Base-by-base conservation (phyloP, 768 basidiomycete genomes). In the Hebeloma cylindrosporum region DNA sequence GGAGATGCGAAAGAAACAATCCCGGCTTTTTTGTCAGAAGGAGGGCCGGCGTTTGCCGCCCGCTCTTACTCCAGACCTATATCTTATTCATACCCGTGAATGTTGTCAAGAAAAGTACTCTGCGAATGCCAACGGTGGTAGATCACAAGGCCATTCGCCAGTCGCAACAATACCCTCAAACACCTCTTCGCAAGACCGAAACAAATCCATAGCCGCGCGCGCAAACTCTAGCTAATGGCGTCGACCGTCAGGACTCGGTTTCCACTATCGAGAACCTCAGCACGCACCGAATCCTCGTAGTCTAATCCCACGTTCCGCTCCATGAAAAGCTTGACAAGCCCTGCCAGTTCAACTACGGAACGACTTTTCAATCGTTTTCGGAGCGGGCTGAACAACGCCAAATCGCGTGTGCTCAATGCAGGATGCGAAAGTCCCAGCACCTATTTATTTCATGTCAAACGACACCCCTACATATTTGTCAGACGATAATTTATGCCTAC, bases 121-220 rank as follows among this genome's bases (percentile, higher is more conserved):
- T 33, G 60, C 58, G 53, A 61, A 67, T 22, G 47, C 45, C 9
- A 53, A 41, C 13, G 72, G 72, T 6, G 71, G 72, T 10, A 73
- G 62, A 36, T 74, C 69, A 50, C 74, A 77, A 7, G 79, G 79
- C 79, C 79, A 80, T 14, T 62, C 64, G 10, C 76, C 73, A 6
- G 67, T 59, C 22, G 59, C 47, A 10, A 80, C 62, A 5, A 69
- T 57, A 7, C 52, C 61, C 52, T 82, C 79, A 64, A 79, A 80
- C 14, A 65, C 48, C n/a, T 64, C 60, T 51, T 78, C 73, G 47
- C 65, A 73, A 4, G 71, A 75, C 22, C 78, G 72, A 60, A 78
- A 80, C 16, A 80, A 54, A 57, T 79, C 74, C 42, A 80, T 65
- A 8, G 71, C 67, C 10, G 75, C 76, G 7, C 77, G 70, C 18